These are phyloP conservation scores for Candida sanyaensis DNA, from an alignment of 1,139 yeast species.

Conservation along the genomic window DNA sequence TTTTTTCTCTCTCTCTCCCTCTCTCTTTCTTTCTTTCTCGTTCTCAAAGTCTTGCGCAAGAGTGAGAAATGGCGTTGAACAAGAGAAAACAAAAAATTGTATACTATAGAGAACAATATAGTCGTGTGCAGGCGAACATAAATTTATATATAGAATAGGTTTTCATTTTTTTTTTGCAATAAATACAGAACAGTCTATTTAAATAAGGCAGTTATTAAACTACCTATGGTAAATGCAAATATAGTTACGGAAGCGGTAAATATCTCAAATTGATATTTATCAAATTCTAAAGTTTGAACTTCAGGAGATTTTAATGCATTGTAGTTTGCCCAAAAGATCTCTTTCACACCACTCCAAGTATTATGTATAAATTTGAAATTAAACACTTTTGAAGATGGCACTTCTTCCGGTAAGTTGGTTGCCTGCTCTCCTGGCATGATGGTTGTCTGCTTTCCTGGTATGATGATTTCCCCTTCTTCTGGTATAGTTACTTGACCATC, in stretches of 20 bases:
- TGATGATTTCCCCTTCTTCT: neutral
- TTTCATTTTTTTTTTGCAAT: neutral
- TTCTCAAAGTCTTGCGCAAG: neutral
- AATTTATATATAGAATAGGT: too few species aligned
- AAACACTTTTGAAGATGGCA: neutral
- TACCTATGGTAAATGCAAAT: slow-evolving; percentile 25
- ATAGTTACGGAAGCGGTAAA: slow-evolving; percentile 19
- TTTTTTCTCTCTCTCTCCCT: too few species aligned
- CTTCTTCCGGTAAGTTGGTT: neutral
- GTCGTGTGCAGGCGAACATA: slow-evolving; percentile 3
- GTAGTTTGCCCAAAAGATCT: slow-evolving; percentile 17
- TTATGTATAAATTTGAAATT: slow-evolving; percentile 6
- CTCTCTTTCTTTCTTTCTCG: neutral
- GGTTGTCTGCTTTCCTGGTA: neutral
- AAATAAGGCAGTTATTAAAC: slow-evolving; percentile 18
- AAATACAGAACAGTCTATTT: slow-evolving; percentile 7
- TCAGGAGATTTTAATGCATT: slow-evolving; percentile 21
- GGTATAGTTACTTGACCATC: slow-evolving; percentile 6
- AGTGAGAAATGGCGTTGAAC: neutral
- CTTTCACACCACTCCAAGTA: slow-evolving; percentile 22
- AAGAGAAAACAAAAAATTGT: neutral
- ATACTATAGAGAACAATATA: neutral
- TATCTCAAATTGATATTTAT: slow-evolving; percentile 27
- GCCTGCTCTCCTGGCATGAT: neutral
- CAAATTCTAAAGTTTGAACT: slow-evolving; percentile 20